Evolutionary conservation across 192 early-diverging fungal species (phyloP).

Genomic region (Coemansia furcata): DNA sequence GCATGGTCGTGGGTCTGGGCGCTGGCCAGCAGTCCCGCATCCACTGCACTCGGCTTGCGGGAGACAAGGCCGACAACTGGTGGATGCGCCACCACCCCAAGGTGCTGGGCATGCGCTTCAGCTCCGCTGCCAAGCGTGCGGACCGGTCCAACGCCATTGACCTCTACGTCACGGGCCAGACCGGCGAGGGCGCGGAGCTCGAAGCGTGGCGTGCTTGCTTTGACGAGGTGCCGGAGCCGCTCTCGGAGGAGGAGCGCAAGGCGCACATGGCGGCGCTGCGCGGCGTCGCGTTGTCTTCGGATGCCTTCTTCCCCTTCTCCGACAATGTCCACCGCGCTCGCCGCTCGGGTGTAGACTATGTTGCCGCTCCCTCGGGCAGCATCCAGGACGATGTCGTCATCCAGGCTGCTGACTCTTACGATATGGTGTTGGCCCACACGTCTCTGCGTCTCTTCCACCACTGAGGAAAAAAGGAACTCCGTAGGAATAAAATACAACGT

Average conservation of each 20-base stretch:
- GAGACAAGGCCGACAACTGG: slow-evolving; percentile 99
- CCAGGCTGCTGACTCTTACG: slow-evolving; percentile 72
- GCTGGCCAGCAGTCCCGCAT: slow-evolving; percentile 99
- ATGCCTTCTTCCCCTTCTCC: slow-evolving; percentile 99
- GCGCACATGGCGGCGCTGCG: slow-evolving; percentile 67
- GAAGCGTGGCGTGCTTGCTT: slow-evolving; percentile 86
- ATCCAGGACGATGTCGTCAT: slow-evolving; percentile 88
- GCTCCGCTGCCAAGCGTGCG: slow-evolving; percentile 83
- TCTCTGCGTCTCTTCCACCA: slow-evolving; percentile 95
- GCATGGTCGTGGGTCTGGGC: slow-evolving; percentile 94
- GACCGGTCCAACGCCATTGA: slow-evolving; percentile 98
- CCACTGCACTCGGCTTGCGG: slow-evolving; percentile 97
- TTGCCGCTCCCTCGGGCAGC: slow-evolving; percentile 90
- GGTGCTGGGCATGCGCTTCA: slow-evolving; percentile 86
- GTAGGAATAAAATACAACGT: background rate
- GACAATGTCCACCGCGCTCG: slow-evolving; percentile 90
- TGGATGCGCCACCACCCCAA: slow-evolving; percentile 97
- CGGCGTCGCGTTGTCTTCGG: slow-evolving; percentile 85
- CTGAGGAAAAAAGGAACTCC: slow-evolving; percentile 43
- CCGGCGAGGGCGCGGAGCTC: slow-evolving; percentile 60
- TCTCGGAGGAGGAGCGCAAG: slow-evolving; percentile 78
- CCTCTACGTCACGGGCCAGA: slow-evolving; percentile 87
- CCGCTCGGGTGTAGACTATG: slow-evolving; percentile 78
- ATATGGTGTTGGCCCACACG: slow-evolving; percentile 86
- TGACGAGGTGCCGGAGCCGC: slow-evolving; percentile 69